Base-by-base conservation (phyloP, 148 eudicot genomes). In the Cornus kousa region DNA sequence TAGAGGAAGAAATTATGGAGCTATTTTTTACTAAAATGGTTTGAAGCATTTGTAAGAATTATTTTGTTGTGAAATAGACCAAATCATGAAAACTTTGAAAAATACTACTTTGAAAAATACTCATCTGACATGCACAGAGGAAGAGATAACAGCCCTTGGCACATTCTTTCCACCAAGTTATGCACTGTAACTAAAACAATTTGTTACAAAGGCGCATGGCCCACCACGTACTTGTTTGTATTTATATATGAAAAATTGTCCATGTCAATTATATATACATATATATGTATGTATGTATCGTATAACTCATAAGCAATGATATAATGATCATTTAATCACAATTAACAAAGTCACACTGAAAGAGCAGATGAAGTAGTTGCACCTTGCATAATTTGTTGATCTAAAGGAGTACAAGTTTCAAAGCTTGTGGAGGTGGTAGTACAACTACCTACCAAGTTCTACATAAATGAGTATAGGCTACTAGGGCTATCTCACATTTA, bases 21-120 rank as follows among this genome's bases (percentile, higher is more conserved):
- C 17, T 57, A 2, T 28, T 28, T 35, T 12, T 11, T 13, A 16
- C 12, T 33, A 68, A 22, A 65, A 50, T 65, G 78, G 69, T 43
- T 43, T n/a, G 78, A 75, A 43, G 78, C 31, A 75, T 75, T 75
- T 75, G 48, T 23, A n/a, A 22, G 64, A 75, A 37, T 64, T 75
- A 33, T 69, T 23, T 8, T 40, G 67, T 11, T 64, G 67, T 43
- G 28, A 65, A 75, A 65, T 28, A 43, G 70, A 6, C 39, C 40
- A 75, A 65, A 64, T 75, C 71, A 75, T 31, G 43, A 35, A 64
- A 39, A 43, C 17, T 65, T 68, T 65, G 70, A 65, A 32, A 60
- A 40, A 70, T 68, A 65, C 40, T 32, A 43, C 17, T 65, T 68
- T 65, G 70, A 65, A 32, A 60, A 40, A 70, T 68, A 65, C 40